Evolutionary conservation across 1,284 basidiomycete species (phyloP).

Genomic region (Neolentinus lepideus): DNA sequence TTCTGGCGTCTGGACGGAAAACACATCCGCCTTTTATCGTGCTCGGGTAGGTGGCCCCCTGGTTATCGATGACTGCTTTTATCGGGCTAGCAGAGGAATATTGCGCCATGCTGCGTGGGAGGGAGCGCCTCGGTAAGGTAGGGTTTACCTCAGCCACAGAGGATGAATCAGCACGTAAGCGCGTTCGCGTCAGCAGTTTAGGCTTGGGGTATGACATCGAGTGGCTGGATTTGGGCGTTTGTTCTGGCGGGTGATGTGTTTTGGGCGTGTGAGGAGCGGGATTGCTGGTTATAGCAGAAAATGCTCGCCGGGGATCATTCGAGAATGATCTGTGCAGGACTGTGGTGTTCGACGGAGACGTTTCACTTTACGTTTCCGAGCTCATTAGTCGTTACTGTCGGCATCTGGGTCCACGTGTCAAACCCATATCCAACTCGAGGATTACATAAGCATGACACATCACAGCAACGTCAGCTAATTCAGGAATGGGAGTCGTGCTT

Average conservation of each 20-base stretch:
- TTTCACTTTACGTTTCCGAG: too few species aligned
- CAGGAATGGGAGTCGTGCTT: background rate
- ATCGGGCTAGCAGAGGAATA: background rate
- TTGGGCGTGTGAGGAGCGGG: background rate
- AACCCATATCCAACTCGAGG: too few species aligned
- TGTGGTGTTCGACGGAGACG: too few species aligned
- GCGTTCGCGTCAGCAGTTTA: background rate
- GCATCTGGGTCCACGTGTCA: too few species aligned
- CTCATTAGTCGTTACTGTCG: too few species aligned
- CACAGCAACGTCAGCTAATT: background rate
- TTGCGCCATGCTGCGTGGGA: background rate
- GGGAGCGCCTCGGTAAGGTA: background rate
- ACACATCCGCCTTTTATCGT: constrained; percentile 1
- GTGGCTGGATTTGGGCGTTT: background rate
- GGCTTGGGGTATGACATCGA: background rate
- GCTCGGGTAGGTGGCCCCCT: background rate
- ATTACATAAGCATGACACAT: background rate
- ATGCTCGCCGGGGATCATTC: background rate
- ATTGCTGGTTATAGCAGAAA: background rate
- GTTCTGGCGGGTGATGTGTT: background rate
- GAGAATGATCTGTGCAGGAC: background rate
- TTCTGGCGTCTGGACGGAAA: constrained; percentile 2
- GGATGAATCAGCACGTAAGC: constrained; percentile 1
- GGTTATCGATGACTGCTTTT: background rate
- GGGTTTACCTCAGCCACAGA: background rate